Conservation (phyloP, 768 basidiomycete genomes). For the Basidioascus undulatus region DNA sequence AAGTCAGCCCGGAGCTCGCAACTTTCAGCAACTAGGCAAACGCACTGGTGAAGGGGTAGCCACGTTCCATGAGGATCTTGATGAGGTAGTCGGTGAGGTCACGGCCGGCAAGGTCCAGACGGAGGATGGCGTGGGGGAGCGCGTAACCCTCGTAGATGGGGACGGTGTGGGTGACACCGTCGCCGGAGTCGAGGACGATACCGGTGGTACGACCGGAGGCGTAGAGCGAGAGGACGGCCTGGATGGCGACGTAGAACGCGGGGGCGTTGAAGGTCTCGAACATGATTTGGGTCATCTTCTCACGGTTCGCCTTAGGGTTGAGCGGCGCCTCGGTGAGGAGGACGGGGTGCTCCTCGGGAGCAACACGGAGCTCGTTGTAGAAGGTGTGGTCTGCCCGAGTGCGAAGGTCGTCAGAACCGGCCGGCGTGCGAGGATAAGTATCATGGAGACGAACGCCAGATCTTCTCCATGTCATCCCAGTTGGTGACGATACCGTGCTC, state of each 20-base stretch:
- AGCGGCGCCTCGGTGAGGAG: constrained; percentile 76
- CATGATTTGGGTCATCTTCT: constrained; percentile 93
- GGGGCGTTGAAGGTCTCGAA: constrained; percentile 88
- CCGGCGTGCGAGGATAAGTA: neutral
- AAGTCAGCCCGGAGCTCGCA: too few relatives aligned
- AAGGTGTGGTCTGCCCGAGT: constrained; percentile 83
- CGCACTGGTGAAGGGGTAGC: constrained; percentile 83
- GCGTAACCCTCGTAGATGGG: constrained; percentile 91
- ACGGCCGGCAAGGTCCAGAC: constrained; percentile 78
- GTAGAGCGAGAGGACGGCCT: constrained; percentile 74
- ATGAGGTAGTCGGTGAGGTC: constrained; percentile 65
- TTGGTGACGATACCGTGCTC: constrained; percentile 89
- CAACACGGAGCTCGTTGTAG: constrained; percentile 84
- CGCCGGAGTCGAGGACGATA: constrained; percentile 86
- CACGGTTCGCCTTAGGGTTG: constrained; percentile 78
- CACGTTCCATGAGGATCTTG: constrained; percentile 72
- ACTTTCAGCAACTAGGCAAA: too few relatives aligned
- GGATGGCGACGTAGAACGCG: constrained; percentile 77
- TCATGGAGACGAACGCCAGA: constrained; percentile 40
- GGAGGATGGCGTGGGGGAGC: constrained; percentile 74
- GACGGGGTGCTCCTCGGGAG: constrained; percentile 78
- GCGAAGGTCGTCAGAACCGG: neutral
- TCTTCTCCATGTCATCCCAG: constrained; percentile 99
- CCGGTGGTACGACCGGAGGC: constrained; percentile 84
- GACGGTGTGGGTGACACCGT: constrained; percentile 87